Evolutionary conservation across 495 filamentous ascomycete genomes (phyloP).

Genomic region (Astrothelium subdiscretum): DNA sequence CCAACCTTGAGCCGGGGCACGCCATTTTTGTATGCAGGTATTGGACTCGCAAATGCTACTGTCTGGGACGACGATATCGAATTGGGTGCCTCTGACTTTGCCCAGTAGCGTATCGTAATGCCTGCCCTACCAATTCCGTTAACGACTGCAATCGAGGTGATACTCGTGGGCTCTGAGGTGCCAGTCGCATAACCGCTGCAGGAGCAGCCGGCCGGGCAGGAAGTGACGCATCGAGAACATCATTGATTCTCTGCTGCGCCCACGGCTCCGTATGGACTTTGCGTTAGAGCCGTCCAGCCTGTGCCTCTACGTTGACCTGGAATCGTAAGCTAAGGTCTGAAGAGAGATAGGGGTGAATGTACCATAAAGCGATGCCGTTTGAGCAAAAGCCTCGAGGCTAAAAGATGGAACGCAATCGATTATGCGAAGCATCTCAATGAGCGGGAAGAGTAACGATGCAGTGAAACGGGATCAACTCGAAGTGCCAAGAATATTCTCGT

Average conservation of each 20-base stretch:
- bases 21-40: neutral
- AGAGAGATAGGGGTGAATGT: neutral
- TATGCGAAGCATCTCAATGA: neutral
- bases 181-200: neutral
- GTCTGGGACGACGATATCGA: neutral
- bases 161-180: neutral
- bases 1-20: neutral
- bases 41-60: neutral
- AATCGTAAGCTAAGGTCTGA: neutral
- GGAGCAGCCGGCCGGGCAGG: neutral
- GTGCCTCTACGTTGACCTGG: neutral
- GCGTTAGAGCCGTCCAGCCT: neutral
- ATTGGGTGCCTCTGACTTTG: neutral
- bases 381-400: neutral
- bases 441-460: too few species aligned
- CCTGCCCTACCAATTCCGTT: too few species aligned
- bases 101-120: too few species aligned
- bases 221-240: neutral
- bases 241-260: neutral
- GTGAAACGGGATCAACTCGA: too few species aligned
- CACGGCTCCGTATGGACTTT: neutral
- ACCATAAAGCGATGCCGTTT: neutral
- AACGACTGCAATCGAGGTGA: too few species aligned
- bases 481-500: too few species aligned
- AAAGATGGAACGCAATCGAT: neutral